A percentile compares a stretch with the other conserved stretches of the same genome.
Evolutionary conservation across 306 rosid species (phyloP).

Genomic region (Pterocarpus santalinus): DNA sequence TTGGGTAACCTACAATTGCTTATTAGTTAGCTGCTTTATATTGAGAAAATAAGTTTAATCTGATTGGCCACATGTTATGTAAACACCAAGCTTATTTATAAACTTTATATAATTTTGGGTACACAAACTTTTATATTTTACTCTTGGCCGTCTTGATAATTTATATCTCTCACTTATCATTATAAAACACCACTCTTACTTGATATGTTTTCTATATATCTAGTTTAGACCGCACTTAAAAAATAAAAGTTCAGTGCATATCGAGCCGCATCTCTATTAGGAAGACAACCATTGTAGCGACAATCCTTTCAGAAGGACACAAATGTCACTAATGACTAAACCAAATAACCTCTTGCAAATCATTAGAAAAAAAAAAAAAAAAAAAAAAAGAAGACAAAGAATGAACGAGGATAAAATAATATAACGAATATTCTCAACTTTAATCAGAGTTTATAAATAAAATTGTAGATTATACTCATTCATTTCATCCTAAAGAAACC

Average conservation of each 20-base stretch:
- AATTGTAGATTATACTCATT: conserved; percentile 20
- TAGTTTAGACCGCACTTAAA: background rate
- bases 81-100: too few relatives aligned
- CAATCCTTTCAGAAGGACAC: background rate
- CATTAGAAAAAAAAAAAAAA: background rate
- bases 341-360: conserved; percentile 27
- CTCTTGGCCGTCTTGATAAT: too few relatives aligned
- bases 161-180: too few relatives aligned
- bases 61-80: too few relatives aligned
- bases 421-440: conserved; percentile 14
- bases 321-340: conserved; percentile 2
- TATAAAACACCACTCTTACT: too few relatives aligned
- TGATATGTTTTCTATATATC: too few relatives aligned
- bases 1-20: too few relatives aligned
- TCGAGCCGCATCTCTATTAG: background rate
- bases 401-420: conserved; percentile 22
- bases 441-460: conserved; percentile 8
- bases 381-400: conserved; percentile 21
- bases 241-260: background rate
- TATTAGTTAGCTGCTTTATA: too few relatives aligned
- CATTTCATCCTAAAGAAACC: conserved; percentile 19
- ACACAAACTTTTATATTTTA: too few relatives aligned
- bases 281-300: conserved; percentile 2
- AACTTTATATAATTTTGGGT: too few relatives aligned
- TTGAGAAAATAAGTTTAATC: too few relatives aligned